Conservation (phyloP, 2,329 filamentous ascomycete genomes). For the Colletotrichum sidae region DNA sequence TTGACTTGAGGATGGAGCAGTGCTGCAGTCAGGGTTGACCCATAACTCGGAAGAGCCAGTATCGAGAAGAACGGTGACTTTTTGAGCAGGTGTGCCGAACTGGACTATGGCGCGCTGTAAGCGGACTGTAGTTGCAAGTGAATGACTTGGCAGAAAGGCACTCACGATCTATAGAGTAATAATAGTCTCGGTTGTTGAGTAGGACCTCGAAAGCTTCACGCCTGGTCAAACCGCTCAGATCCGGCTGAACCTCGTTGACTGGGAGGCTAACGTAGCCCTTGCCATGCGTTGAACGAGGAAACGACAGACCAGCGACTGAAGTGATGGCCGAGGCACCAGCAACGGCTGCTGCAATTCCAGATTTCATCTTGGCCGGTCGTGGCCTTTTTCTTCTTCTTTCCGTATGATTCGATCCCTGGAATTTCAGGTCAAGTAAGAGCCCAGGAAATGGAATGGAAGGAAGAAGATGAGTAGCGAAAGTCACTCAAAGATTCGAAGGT, state of each 20-base stretch:
- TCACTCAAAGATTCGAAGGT: slow-evolving; percentile 10
- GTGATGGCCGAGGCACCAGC: slow-evolving; percentile 27
- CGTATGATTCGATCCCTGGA: background rate
- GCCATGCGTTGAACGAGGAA: slow-evolving; percentile 46
- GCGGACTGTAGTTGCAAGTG: background rate
- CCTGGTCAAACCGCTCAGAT: slow-evolving; percentile 20
- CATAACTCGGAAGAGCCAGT: slow-evolving; percentile 67
- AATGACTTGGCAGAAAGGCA: slow-evolving; percentile 1
- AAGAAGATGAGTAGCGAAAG: background rate
- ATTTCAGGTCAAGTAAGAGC: background rate
- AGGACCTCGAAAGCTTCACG: slow-evolving; percentile 43
- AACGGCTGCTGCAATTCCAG: slow-evolving; percentile 9
- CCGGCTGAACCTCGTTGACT: slow-evolving; percentile 40
- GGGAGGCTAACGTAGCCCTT: slow-evolving; percentile 53
- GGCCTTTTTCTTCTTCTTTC: background rate
- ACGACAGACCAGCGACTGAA: slow-evolving; percentile 31
- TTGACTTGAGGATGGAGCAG: slow-evolving; percentile 49
- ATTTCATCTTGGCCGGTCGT: slow-evolving; percentile 21
- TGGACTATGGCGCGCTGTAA: slow-evolving; percentile 47
- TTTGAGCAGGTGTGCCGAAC: slow-evolving; percentile 56
- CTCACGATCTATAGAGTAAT: slow-evolving; percentile 54
- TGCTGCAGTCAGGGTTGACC: slow-evolving; percentile 63
- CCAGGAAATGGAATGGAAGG: slow-evolving; percentile 1
- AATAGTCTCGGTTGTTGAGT: slow-evolving; percentile 51
- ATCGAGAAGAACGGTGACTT: slow-evolving; percentile 60